Evolutionary conservation across 148 eudicot genomes (phyloP).

Genomic region (Nyssa sinensis): DNA sequence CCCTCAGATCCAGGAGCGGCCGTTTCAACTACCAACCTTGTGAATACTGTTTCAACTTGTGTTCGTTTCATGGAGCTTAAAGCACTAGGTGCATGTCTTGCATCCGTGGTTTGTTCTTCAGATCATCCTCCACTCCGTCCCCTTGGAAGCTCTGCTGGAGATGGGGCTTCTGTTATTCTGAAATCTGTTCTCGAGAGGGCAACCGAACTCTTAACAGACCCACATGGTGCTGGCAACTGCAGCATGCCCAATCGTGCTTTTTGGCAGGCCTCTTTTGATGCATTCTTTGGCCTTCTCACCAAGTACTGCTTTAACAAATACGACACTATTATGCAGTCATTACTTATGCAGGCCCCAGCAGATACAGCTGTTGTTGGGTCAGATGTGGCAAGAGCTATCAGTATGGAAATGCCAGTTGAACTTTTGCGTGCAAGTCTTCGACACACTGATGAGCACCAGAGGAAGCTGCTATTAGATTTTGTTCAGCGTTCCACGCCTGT

Average conservation of each 20-base stretch:
- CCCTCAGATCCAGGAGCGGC: slow-evolving; percentile 49
- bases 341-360: slow-evolving; percentile 40
- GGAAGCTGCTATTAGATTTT: slow-evolving; percentile 65
- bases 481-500: slow-evolving; percentile 63
- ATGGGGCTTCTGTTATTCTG: slow-evolving; percentile 70
- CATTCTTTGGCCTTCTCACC: slow-evolving; percentile 71
- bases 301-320: slow-evolving; percentile 81
- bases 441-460: slow-evolving; percentile 79
- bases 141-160: slow-evolving; percentile 78
- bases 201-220: slow-evolving; percentile 58
- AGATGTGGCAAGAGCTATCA: slow-evolving; percentile 72
- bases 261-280: slow-evolving; percentile 94
- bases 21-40: slow-evolving; percentile 47
- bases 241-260: slow-evolving; percentile 49
- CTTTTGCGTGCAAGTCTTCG: slow-evolving; percentile 89
- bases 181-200: slow-evolving; percentile 81
- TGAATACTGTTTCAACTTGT: slow-evolving; percentile 46
- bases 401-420: slow-evolving; percentile 89
- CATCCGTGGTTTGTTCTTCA: slow-evolving; percentile 88
- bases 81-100: slow-evolving; percentile 85
- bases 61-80: slow-evolving; percentile 75
- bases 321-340: slow-evolving; percentile 64
- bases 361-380: slow-evolving; percentile 41
- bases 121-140: slow-evolving; percentile 96
- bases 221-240: slow-evolving; percentile 43